Evolutionary conservation across 2,329 filamentous ascomycete genomes (phyloP), one percentile per base, ranked within the genome.

Genomic region (Alternaria sp.): DNA sequence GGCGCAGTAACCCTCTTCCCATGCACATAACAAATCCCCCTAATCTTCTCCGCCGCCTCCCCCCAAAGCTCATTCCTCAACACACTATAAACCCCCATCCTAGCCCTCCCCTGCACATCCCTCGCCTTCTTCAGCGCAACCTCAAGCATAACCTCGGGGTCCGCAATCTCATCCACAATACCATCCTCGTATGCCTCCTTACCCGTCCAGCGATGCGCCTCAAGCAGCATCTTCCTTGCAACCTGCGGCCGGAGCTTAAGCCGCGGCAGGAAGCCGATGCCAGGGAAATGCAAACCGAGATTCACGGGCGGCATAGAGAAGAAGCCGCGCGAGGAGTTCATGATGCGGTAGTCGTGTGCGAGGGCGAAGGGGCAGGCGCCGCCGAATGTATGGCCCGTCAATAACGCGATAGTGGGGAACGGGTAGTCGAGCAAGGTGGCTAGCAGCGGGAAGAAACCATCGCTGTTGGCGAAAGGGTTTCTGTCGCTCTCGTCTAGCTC

Each of bases 221-320:
- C 85, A 4, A 87, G 78, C 28, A 87, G 73, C 85, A 87, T 87
- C 69, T 85, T 86, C 5, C 85, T 76, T 13, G 85, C 85, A n/a
- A 87, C 74, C 49, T 82, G 79, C 10, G 85, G 84, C 0, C 74
- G 79, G 3, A 87, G 79, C 68, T 87, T 87, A 8, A 86, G 76
- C 2, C 85, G 80, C 2, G 84, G 84, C 7, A 87, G 77, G 4
- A 81, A 77, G 5, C 85, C 85, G 51, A 87, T 87, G 10, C 85
- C 86, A 13, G 84, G 83, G 62, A 87, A 87, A 66, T 87, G 84
- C 26, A 87, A 75, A 6, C 86, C 86, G 1, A 87, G 80, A 58
- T 87, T 81, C 0, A 87, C 84, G 0, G 86, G 85, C 0, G 85
- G 86, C 77, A 79, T 79, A 44, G 68, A 77, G 58, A 77, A 72